Base-by-base conservation (phyloP, 352 stramenopile genomes). In the Pythium rishiriense region DNA sequence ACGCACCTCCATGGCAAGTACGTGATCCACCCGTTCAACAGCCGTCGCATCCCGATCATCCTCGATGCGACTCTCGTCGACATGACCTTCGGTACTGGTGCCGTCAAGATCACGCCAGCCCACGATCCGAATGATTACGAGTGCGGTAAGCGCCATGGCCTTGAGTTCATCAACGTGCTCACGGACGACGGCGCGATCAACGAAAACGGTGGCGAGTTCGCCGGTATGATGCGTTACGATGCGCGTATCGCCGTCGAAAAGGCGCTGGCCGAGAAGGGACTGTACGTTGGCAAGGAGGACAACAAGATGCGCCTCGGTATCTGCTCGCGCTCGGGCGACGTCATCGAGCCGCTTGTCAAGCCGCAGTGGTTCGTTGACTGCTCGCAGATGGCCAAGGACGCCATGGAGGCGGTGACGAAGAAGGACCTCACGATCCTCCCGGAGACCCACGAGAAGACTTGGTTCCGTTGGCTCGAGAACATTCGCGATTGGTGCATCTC, bases 401-500 rank as follows among this genome's bases (percentile, higher is more conserved):
- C 88, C 31, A 93, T 94, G 81, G 75, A 76, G 7, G 86, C 84
- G 15, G 87, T 96, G 31, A 88, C 78, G 1, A 87, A 83, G 56
- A 91, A 93, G 63, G 79, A 93, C n/a, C 72, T 96, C 6, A 87
- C 50, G 58, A 93, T 96, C 62, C 56, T 94, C 25, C 87, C 87
- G 0, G 84, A 91, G 64, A 76, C 73, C 3, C 87, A 96, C 75
- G 96, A 99, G 75, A 98, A 98, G 70, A 98, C 93, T 43, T 98
- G 94, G 91, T 96, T 97, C 69, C 96, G 97, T 58, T 99, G 97
- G 96, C 84, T 99, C 21, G 94, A 97, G 48, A 98, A 99, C 72
- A 99, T 99, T 71, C 95, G 97, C 65, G 97, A 99, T 81, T 99
- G 98, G 98, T 99, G 97, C 79, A 96, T 99, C 42, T 99, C 94